Base-by-base conservation (phyloP, 257 asterid species). In the Ligustrum vulgare region DNA sequence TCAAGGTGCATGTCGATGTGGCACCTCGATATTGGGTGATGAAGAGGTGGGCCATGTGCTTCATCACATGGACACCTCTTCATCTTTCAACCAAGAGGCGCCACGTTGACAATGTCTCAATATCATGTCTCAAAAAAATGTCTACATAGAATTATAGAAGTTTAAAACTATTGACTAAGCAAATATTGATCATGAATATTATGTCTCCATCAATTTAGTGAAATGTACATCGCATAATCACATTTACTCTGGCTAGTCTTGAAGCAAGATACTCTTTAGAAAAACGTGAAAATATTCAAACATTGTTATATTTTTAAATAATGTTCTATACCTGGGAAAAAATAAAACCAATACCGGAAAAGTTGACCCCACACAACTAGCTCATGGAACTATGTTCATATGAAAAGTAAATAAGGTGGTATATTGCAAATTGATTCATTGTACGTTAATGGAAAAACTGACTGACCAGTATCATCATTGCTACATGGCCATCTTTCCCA, bases 381-480 rank as follows among this genome's bases (percentile, higher is more conserved):
- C 65, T 67, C 37, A 35, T 58, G 49, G 45, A 22, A 36, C 16
- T 2, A 5, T 28, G 32, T 32, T 43, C 13, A 69, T 11, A 63
- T 34, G 7, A 67, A 69, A 39, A 73, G 34, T 58, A 60, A 51
- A 18, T 51, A 11, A 67, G 51, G 33, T 3, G 32, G 23, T 54
- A 35, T 47, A 62, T 22, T 36, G 36, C 51, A 75, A 33, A 72
- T 65, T 65, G 64, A 75, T 41, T 33, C 34, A 49, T 43, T 36
- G 28, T 23, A 32, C 33, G 37, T 28, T 31, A 54, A 69, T 5
- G 75, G 81, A 13, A 68, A 60, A 83, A 83, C 96, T 79, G 75
- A 83, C 96, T 79, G 75, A 91, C 98, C 82, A 93, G 86, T 85
- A 88, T 80, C 72, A 93, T 32, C 80, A 85, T 79, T 45, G 92